A percentile compares a stretch with the other conserved stretches of the same genome.
phyloP scores from a whole-genome alignment of 1,284 basidiomycete genomes.

The Leccinum pachyderme region DNA sequence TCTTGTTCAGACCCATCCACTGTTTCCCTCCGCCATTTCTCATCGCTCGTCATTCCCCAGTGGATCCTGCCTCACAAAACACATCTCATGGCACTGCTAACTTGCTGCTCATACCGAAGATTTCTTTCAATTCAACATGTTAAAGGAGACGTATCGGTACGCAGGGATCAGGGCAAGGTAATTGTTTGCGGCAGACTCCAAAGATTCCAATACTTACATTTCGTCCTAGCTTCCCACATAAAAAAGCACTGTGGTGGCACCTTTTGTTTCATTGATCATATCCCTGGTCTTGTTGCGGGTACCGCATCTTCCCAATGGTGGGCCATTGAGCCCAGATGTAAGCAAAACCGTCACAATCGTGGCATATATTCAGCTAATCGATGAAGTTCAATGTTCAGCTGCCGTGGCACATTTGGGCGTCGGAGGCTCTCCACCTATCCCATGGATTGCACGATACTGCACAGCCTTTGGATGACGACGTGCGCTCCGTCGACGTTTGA shows the following conservation, averaged over 20 bases:
- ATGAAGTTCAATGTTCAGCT: background rate
- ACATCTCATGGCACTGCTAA: background rate
- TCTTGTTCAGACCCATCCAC: conserved; percentile 35
- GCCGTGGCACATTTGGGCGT: background rate
- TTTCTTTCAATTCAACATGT: background rate
- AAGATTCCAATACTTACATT: conserved; percentile 10
- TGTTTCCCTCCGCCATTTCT: conserved; percentile 28
- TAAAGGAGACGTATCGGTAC: conserved; percentile 1
- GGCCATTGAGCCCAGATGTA: conserved; percentile 8
- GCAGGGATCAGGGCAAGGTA: conserved; percentile 30
- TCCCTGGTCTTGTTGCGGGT: background rate
- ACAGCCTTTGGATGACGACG: conserved; percentile 23
- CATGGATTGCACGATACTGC: conserved; percentile 17
- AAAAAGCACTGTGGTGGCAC: background rate
- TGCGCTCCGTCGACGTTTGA: background rate
- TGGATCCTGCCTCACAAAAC: conserved; percentile 16
- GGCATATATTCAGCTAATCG: conserved; percentile 21
- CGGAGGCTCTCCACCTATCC: conserved; percentile 3
- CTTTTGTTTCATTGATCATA: background rate
- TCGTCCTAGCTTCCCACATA: background rate
- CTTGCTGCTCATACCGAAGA: background rate
- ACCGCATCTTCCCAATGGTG: conserved; percentile 22
- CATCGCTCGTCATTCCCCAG: conserved; percentile 26
- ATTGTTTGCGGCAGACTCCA: conserved; percentile 9
- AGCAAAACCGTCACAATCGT: conserved; percentile 11